Percentiles rank a stretch among this genome's conserved stretches.
phyloP scores from a whole-genome alignment of 768 basidiomycete species.

The Leccinum arenicola region DNA sequence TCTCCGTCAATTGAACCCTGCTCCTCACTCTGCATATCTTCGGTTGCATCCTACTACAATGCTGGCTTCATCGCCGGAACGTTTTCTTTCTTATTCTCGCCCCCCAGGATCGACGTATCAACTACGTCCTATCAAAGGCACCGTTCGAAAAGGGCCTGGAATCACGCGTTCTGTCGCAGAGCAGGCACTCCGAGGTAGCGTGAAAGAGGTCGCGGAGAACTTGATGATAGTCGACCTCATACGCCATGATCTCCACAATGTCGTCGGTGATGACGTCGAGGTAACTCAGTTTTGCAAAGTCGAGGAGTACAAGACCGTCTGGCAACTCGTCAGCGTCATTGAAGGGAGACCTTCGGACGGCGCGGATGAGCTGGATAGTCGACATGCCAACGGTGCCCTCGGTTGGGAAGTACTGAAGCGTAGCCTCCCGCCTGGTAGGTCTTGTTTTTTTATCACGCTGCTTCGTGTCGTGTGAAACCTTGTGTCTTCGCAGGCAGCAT shows the following conservation, averaged over 20 bases:
- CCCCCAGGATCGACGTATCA: constrained; percentile 66
- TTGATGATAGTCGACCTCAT: constrained; percentile 98
- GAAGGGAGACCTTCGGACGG: constrained; percentile 56
- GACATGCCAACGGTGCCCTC: constrained; percentile 39
- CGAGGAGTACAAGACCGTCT: constrained; percentile 92
- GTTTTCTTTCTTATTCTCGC: constrained; percentile 81
- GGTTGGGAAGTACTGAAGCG: constrained; percentile 78
- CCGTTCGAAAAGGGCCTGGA: constrained; percentile 67
- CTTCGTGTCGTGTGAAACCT: constrained; percentile 1
- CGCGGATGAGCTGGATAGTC: constrained; percentile 36
- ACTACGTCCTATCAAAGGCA: constrained; percentile 94
- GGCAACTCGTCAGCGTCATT: constrained; percentile 94
- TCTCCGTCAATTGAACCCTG: constrained; percentile 77
- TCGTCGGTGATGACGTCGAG: constrained; percentile 76
- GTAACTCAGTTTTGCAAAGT: constrained; percentile 85
- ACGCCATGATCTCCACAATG: constrained; percentile 84
- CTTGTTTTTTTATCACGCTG: background rate
- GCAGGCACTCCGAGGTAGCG: constrained; percentile 56
- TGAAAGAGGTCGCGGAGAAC: constrained; percentile 94
- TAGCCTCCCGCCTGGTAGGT: constrained; percentile 82
- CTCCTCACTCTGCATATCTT: constrained; percentile 82
- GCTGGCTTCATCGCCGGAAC: constrained; percentile 87
- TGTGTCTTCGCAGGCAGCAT: constrained; percentile 66
- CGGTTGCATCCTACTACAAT: constrained; percentile 75
- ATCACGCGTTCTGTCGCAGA: constrained; percentile 67